Conservation (phyloP, 805 yeast species). For the Peterozyma xylosa region DNA sequence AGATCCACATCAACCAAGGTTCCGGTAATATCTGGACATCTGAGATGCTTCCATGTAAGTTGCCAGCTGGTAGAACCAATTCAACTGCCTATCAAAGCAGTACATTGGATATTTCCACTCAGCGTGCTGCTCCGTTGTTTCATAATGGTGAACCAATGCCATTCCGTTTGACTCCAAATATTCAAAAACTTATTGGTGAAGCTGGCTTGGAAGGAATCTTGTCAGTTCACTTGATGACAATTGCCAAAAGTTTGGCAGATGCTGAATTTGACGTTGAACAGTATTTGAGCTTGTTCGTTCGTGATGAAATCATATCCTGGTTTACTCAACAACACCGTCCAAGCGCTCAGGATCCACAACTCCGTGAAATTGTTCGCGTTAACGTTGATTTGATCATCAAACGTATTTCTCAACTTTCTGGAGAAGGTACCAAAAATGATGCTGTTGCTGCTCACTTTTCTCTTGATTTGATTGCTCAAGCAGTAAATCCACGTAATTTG, state of each 20-base stretch:
- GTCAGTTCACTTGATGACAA: conserved; percentile 74
- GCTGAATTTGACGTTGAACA: conserved; percentile 91
- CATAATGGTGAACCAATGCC: conserved; percentile 92
- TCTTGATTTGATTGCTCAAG: conserved; percentile 84
- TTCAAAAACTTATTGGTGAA: conserved; percentile 90
- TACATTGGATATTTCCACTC: conserved; percentile 37
- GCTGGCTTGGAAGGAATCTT: conserved; percentile 89
- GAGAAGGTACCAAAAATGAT: conserved; percentile 30
- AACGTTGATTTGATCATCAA: conserved; percentile 83
- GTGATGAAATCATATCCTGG: conserved; percentile 96
- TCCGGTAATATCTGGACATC: conserved; percentile 91
- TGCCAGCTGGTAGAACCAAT: conserved; percentile 42
- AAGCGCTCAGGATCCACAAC: conserved; percentile 73
- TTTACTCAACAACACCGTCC: conserved; percentile 82
- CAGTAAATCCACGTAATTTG: conserved; percentile 89
- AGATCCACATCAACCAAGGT: conserved; percentile 71
- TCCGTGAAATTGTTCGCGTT: conserved; percentile 78
- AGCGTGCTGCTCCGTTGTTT: conserved; percentile 72
- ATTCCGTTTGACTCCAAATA: conserved; percentile 91
- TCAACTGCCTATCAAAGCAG: conserved; percentile 33
- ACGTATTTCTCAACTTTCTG: conserved; percentile 61
- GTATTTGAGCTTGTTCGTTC: conserved; percentile 84
- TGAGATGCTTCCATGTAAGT: conserved; percentile 90
- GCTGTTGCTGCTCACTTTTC: conserved; percentile 86
- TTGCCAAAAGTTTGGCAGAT: conserved; percentile 83